A percentile compares a stretch with the other conserved stretches of the same genome.
phyloP scores from a whole-genome alignment of 2,329 filamentous ascomycete genomes.

The Pyrenophora tritici-repentis region DNA sequence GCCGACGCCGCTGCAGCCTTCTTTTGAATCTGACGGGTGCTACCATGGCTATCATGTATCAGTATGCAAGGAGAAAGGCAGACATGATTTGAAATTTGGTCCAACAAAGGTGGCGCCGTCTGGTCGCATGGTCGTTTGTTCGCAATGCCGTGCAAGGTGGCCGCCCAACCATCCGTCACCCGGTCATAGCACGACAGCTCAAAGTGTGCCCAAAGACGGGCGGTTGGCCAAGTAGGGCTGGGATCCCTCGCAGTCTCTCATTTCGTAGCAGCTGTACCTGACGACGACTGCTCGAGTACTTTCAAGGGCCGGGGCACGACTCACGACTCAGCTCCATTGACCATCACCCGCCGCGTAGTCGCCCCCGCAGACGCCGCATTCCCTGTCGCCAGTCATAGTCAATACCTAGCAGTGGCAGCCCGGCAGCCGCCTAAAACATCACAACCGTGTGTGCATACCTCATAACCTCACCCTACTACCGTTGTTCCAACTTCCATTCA shows the following conservation, averaged over 20 bases:
- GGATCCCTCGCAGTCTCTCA: conserved; percentile 13
- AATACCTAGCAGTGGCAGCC: neutral
- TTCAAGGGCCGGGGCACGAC: neutral
- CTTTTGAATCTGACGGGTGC: neutral
- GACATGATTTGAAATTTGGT: too few relatives aligned
- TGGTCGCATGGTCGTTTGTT: neutral
- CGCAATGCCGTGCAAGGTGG: neutral
- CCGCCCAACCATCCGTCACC: neutral
- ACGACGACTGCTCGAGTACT: conserved; percentile 5
- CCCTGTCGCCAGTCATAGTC: conserved; percentile 7
- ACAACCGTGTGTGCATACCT: neutral
- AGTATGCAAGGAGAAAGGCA: too few relatives aligned
- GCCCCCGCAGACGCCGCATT: conserved; percentile 15
- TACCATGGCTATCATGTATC: too few relatives aligned
- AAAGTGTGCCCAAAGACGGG: neutral
- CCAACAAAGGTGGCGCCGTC: too few relatives aligned
- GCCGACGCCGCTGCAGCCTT: neutral
- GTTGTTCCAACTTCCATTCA: conserved; percentile 13
- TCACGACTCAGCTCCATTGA: conserved; percentile 1
- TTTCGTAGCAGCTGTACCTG: conserved; percentile 9
- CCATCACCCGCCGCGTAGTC: conserved; percentile 10
- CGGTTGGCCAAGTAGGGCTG: conserved; percentile 10
- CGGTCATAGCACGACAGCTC: too few relatives aligned
- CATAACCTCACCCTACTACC: too few relatives aligned
- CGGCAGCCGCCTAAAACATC: too few relatives aligned